A percentile compares a stretch with the other conserved stretches of the same genome.
Conservation (phyloP, 2,329 filamentous ascomycete genomes). For the Rutstroemia sp. region DNA sequence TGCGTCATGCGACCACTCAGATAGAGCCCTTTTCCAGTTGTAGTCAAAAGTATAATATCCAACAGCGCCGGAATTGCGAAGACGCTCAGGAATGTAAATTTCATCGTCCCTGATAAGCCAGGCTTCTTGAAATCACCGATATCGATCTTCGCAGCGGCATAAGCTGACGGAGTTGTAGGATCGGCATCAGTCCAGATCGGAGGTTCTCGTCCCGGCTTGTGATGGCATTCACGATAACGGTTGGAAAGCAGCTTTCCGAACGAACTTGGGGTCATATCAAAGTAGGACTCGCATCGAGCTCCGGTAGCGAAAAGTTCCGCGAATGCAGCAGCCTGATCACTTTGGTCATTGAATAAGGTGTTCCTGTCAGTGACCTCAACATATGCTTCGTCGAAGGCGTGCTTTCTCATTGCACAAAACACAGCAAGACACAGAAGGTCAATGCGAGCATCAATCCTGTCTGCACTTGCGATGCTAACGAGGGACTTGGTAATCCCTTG, state of each 20-base stretch:
- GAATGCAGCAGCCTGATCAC: constrained; percentile 56
- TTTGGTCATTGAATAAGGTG: constrained; percentile 50
- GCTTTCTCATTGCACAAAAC: constrained; percentile 48
- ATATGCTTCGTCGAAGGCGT: constrained; percentile 54
- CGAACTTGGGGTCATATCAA: constrained; percentile 44
- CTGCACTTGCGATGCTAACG: not conserved
- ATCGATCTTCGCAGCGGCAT: constrained; percentile 45
- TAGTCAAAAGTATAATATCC: constrained; percentile 51
- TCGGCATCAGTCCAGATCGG: constrained; percentile 13
- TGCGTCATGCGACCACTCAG: constrained; percentile 48
- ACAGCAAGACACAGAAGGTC: constrained; percentile 50
- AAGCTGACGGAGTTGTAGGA: constrained; percentile 30
- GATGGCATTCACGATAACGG: constrained; percentile 39
- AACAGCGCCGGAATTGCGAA: constrained; percentile 56
- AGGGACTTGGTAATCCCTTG: not conserved
- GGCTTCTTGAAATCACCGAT: constrained; percentile 38
- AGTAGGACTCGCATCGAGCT: constrained; percentile 55
- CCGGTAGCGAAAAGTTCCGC: constrained; percentile 56
- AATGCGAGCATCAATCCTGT: constrained; percentile 36
- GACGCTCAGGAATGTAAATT: constrained; percentile 48
- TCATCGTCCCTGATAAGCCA: constrained; percentile 32
- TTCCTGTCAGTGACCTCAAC: constrained; percentile 56
- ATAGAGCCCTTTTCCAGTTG: constrained; percentile 52
- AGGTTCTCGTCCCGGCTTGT: constrained; percentile 21
- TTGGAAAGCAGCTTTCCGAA: constrained; percentile 35